Conservation (phyloP, 1,284 basidiomycete genomes). For the Psilocybe mexicana region DNA sequence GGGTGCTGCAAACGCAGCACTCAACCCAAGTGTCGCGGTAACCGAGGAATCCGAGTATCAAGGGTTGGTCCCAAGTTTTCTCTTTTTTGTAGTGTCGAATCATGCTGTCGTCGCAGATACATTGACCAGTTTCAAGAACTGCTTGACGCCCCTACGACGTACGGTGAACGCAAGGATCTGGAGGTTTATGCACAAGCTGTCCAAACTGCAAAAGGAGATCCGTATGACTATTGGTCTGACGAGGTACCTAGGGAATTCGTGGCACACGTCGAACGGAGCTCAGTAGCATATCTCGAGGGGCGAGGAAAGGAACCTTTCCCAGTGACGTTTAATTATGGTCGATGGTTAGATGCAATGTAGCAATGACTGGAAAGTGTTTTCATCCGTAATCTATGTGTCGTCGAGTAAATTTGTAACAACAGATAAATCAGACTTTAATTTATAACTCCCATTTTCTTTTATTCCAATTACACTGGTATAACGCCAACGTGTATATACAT, state of each 20-base stretch:
- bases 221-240: conserved; percentile 29
- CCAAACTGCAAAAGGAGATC: conserved; percentile 45
- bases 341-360: conserved; percentile 31
- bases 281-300: conserved; percentile 27
- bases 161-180: conserved; percentile 54
- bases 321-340: conserved; percentile 41
- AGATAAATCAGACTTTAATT: too few species aligned
- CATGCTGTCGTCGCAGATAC: conserved; percentile 44
- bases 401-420: not conserved
- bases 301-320: conserved; percentile 35
- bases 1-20: conserved; percentile 57
- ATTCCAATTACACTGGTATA: not conserved
- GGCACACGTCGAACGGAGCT: conserved; percentile 37
- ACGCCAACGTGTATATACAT: not conserved
- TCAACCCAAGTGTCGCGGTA: conserved; percentile 67
- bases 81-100: not conserved
- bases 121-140: conserved; percentile 72
- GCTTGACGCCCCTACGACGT: conserved; percentile 51
- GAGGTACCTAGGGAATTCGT: conserved; percentile 21
- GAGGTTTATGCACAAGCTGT: conserved; percentile 58
- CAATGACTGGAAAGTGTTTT: not conserved
- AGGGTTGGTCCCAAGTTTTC: conserved; percentile 46
- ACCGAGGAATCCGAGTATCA: conserved; percentile 80
- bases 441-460: not conserved
- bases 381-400: not conserved